Base-by-base conservation (phyloP, 2,329 filamentous ascomycete species). In the Emmonsia crescens region DNA sequence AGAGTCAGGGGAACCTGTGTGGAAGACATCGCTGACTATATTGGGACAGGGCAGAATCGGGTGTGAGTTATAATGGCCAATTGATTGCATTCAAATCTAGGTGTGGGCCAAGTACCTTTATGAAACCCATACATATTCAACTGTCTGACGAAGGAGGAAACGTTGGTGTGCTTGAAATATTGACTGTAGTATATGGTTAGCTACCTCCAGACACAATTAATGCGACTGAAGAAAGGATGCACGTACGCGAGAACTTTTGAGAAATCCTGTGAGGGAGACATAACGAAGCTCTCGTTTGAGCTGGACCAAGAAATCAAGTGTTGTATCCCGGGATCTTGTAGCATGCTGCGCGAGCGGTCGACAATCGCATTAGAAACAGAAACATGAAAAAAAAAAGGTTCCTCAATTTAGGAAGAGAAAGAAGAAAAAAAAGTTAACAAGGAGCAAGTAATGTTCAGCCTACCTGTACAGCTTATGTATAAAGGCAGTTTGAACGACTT, bases 71-170 rank as follows among this genome's bases (percentile, higher is more conserved):
- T 19, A 40, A 54, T 10, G 51, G 19, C 16, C 31, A n/a, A 54
- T 12, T n/a, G 42, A 46, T 16, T 36, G 3, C 5, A 24, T 46
- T 21, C n/a, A 21, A 57, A n/a, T 16, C 19, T 8, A 31, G 33
- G 31, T 16, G 8, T 42, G 19, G 31, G 46, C 27, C 4, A 60
- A 66, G 73, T 57, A 95, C 92, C 92, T 89, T 99, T 99, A 74
- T 99, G 94, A 75, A 99, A 99, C 6, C 94, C 94, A 69, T 99
- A 99, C 94, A 99, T 99, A 73, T 99, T 99, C 58, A 99, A 78
- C 77, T 99, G 94, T 57, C 94, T 86, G 57, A 99, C 94, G 74
- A 99, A 99, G 0, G 94, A 97, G 12, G 94, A 97, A 64, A 97
- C 96, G 72, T 99, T 99, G 68, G 93, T 99, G 74, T 99, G 94